Base-by-base conservation (phyloP, 495 filamentous ascomycete genomes). In the Alectoria sarmentosa region DNA sequence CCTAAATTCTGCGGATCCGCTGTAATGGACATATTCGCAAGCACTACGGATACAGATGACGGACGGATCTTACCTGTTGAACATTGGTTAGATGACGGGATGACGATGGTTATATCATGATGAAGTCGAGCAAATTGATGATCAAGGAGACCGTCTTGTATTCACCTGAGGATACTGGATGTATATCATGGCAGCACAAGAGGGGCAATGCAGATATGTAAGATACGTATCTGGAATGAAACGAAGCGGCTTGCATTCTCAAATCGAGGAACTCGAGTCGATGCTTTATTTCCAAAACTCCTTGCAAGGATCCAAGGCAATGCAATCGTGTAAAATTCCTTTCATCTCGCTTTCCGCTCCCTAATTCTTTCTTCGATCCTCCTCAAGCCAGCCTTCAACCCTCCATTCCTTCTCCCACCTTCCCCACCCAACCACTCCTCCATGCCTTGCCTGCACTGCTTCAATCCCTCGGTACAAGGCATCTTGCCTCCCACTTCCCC, bases 361-460 rank as follows among this genome's bases (percentile, higher is more conserved):
- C 78, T 82, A 69, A 96, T 81, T 60, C 84, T 73, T 11, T 77
- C 85, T 73, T 92, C 87, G 70, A 96, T 77, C 71, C 81, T 76
- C n/a, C 82, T 73, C 63, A 88, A 76, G 68, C 82, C 77, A 32
- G 76, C 70, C 65, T 82, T 81, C 65, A 88, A 75, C 6, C 77
- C 76, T 48, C 89, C 89, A 19, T 84, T 73, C 13, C 91, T 92
- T 77, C 86, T 90, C 79, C 96, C 92, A 38, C 85, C 88, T 73
- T 96, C 90, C 17, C 64, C 80, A 75, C 89, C 84, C 62, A 98
- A 78, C 88, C 90, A 96, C 23, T 58, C 69, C 78, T 98, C 93
- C 94, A 98, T 96, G 67, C 73, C 76, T 73, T 88, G 86, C 61
- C 93, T 59, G 32, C 63, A 59, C 11, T 4, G 71, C 71, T 76